Conservation (phyloP, 2,329 filamentous ascomycete genomes). For the Xylaria sp. region DNA sequence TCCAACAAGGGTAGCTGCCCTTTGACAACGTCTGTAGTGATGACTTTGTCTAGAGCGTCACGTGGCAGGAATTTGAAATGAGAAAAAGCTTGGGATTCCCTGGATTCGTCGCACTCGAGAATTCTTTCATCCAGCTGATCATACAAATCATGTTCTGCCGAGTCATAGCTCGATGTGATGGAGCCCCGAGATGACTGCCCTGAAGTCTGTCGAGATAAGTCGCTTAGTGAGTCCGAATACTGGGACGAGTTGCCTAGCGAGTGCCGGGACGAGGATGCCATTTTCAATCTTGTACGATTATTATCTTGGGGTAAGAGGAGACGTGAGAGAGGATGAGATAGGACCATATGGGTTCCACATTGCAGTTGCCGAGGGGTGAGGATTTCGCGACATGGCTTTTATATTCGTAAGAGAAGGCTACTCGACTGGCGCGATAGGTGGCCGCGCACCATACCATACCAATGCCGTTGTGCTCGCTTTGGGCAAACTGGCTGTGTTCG, state of each 20-base stretch:
- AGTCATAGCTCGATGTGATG: not conserved
- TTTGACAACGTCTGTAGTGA: constrained; percentile 5
- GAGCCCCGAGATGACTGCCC: not conserved
- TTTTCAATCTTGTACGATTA: not conserved
- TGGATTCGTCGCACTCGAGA: not conserved
- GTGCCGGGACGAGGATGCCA: not conserved
- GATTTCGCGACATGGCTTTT: not conserved
- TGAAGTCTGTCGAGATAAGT: not conserved
- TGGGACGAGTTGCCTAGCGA: not conserved
- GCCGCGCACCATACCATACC: not conserved
- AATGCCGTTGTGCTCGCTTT: not conserved
- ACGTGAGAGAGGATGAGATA: not conserved
- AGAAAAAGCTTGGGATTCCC: not conserved
- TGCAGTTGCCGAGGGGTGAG: not conserved
- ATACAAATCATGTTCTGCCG: not conserved
- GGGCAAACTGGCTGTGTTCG: not conserved
- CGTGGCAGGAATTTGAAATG: constrained; percentile 12
- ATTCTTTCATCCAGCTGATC: not conserved
- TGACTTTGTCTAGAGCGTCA: constrained; percentile 4
- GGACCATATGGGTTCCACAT: not conserved
- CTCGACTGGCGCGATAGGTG: not conserved
- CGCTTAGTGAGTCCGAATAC: not conserved
- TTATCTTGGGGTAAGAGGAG: not conserved
- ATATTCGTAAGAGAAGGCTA: not conserved
- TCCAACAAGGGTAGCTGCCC: not conserved